Percentiles rank a stretch among this genome's conserved stretches.
phyloP scores from a whole-genome alignment of 148 eudicot genomes.

The Camellia granthamiana region DNA sequence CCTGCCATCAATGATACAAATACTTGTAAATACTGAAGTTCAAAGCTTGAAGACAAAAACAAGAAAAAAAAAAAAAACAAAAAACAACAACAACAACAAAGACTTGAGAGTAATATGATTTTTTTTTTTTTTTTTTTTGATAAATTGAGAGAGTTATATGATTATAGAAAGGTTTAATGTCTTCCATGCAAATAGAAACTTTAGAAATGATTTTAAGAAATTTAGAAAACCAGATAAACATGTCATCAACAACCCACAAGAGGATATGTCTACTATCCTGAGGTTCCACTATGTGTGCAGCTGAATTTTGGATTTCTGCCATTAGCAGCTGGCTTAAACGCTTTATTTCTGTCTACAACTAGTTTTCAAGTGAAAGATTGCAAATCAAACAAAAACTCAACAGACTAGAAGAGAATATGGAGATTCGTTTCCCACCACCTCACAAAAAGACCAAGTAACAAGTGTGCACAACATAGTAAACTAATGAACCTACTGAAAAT shows the following conservation, averaged over 20 bases:
- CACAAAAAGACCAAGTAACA: background rate
- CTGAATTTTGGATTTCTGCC: background rate
- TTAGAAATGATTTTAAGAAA: background rate
- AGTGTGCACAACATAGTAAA: background rate
- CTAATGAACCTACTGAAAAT: background rate
- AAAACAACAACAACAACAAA: background rate
- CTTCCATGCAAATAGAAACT: slow-evolving; percentile 1
- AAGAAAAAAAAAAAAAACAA: background rate
- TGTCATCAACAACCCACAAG: background rate
- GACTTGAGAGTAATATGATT: too few species aligned
- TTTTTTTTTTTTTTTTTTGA: too few species aligned
- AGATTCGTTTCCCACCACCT: background rate
- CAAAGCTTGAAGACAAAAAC: background rate
- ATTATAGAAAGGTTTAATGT: background rate
- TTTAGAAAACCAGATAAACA: background rate
- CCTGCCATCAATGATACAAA: slow-evolving; percentile 40
- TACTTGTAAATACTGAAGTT: background rate
- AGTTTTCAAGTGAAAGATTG: slow-evolving; percentile 5
- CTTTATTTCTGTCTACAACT: background rate
- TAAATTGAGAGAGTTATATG: background rate
- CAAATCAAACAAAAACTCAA: background rate
- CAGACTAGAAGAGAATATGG: background rate
- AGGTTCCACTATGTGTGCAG: background rate
- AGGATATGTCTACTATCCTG: background rate
- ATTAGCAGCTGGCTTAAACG: background rate